These are phyloP conservation scores for Elaeagnus macrophylla DNA, from an alignment of 306 rosid species.

Conservation along the genomic window DNA sequence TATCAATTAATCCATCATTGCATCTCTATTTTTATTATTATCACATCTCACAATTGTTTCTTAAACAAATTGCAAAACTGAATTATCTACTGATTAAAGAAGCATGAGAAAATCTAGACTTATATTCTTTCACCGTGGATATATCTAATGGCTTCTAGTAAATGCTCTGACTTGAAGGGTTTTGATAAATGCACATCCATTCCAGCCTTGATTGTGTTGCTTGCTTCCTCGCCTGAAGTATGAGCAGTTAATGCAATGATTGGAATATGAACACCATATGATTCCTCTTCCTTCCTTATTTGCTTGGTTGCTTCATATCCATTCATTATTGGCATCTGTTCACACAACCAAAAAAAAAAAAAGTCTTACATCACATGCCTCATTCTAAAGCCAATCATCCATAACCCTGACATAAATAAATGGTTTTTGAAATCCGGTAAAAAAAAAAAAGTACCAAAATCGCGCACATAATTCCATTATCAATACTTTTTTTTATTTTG, in stretches of 20 bases:
- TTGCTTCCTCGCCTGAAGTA: slow-evolving; percentile 27
- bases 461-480: too few relatives aligned
- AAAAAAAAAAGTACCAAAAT: neutral
- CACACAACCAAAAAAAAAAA: neutral
- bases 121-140: slow-evolving; percentile 15
- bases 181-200: slow-evolving; percentile 58
- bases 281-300: slow-evolving; percentile 47
- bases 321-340: slow-evolving; percentile 61
- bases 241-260: slow-evolving; percentile 69
- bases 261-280: slow-evolving; percentile 37
- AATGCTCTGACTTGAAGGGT: slow-evolving; percentile 27
- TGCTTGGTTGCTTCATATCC: slow-evolving; percentile 52
- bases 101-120: too few relatives aligned
- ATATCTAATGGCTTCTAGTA: slow-evolving; percentile 37
- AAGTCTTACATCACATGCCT: neutral
- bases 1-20: too few relatives aligned
- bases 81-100: too few relatives aligned
- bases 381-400: neutral
- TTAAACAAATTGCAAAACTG: too few relatives aligned
- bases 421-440: neutral
- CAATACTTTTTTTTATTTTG: too few relatives aligned
- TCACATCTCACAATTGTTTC: too few relatives aligned
- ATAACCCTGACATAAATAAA: neutral
- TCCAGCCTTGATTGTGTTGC: slow-evolving; percentile 31
- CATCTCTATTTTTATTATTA: too few relatives aligned